phyloP scores from a whole-genome alignment of 306 rosid species.

The Crataegus laevigata region DNA sequence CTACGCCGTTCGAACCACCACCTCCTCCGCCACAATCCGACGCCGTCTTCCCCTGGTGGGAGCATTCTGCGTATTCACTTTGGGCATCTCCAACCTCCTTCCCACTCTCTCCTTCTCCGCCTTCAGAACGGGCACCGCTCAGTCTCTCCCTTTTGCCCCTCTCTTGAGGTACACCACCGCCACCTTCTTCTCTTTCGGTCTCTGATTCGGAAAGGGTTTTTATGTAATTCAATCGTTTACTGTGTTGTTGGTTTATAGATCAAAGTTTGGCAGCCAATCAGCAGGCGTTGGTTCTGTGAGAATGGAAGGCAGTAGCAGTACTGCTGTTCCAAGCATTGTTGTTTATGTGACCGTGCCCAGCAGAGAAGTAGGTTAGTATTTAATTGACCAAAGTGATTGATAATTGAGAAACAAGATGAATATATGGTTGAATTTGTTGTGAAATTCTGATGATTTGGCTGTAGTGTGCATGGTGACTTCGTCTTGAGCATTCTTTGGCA shows the following conservation, averaged over 20 bases:
- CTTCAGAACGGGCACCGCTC: constrained; percentile 46
- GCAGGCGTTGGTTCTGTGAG: constrained; percentile 19
- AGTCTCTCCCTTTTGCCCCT: constrained; percentile 36
- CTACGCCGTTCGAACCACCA: neutral
- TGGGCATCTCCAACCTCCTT: constrained; percentile 58
- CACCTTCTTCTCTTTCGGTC: neutral
- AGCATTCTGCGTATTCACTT: constrained; percentile 62
- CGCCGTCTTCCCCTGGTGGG: constrained; percentile 80
- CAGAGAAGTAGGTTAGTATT: constrained; percentile 66
- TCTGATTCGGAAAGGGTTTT: neutral
- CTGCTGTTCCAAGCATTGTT: constrained; percentile 76
- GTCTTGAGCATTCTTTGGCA: neutral
- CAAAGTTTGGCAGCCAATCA: constrained; percentile 40
- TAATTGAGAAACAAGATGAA: neutral
- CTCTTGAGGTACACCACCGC: constrained; percentile 32
- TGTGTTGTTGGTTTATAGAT: constrained; percentile 29
- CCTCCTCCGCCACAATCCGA: constrained; percentile 35
- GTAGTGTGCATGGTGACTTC: neutral
- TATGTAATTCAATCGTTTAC: neutral
- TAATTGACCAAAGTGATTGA: neutral
- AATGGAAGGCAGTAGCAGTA: constrained; percentile 56
- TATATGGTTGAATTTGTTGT: neutral
- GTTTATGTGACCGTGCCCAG: constrained; percentile 93
- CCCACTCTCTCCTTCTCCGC: constrained; percentile 26
- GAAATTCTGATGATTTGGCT: neutral